These are phyloP conservation scores for Geranium incanum DNA, from an alignment of 441 rosid genomes.

Conservation along the genomic window DNA sequence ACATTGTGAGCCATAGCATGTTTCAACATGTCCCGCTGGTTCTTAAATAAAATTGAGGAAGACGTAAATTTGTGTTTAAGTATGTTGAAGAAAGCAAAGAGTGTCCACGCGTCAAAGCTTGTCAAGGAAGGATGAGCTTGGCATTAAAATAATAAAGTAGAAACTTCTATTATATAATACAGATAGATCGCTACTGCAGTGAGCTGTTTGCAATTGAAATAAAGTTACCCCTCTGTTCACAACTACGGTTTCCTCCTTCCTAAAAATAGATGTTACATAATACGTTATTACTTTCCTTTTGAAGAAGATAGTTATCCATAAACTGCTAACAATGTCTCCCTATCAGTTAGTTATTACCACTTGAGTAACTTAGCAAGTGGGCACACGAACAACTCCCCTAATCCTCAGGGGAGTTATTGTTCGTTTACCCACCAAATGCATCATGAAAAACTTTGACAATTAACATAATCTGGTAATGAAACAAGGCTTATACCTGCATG, in stretches of 20 bases:
- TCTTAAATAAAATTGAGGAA: no score
- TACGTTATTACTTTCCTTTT: not conserved
- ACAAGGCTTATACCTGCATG: slow-evolving; percentile 20
- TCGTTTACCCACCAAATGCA: not conserved
- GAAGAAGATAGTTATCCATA: not conserved
- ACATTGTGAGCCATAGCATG: no score
- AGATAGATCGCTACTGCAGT: not conserved
- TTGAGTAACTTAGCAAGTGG: not conserved
- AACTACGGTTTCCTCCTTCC: not conserved
- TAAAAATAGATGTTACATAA: not conserved
- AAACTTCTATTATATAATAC: no score
- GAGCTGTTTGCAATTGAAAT: not conserved
- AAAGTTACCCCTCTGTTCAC: no score
- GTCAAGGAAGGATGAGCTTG: no score
- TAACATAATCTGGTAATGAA: not conserved
- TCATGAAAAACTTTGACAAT: not conserved
- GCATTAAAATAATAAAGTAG: no score
- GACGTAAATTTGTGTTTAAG: no score
- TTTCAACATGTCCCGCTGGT: no score
- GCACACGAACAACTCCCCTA: not conserved
- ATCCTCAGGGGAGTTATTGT: no score
- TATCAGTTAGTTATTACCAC: not conserved
- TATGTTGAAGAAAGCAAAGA: no score
- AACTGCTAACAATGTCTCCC: no score
- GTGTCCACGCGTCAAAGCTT: no score